These are phyloP conservation scores for Paracoccidioides lutzii DNA, from an alignment of 2,329 filamentous ascomycete species.

Conservation along the genomic window DNA sequence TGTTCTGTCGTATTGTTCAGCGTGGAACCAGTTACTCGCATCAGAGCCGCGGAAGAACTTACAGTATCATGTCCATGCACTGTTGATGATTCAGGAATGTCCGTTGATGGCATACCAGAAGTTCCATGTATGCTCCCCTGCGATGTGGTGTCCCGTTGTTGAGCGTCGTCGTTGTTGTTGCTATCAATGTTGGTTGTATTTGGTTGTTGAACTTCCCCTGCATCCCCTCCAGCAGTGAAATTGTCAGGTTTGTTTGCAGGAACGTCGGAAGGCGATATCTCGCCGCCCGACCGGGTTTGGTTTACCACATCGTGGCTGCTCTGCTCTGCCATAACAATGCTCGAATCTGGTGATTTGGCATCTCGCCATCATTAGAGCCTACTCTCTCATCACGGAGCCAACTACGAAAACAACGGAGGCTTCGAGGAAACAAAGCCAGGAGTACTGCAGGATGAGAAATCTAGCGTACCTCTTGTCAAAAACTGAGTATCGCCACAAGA, in stretches of 20 bases:
- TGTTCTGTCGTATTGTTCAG: not conserved
- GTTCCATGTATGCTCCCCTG: constrained; percentile 13
- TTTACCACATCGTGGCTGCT: constrained; percentile 59
- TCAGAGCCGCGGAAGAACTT: not conserved
- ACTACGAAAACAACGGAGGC: constrained; percentile 6
- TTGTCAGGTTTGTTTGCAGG: constrained; percentile 48
- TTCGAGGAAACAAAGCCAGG: not conserved
- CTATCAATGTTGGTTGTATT: constrained; percentile 17
- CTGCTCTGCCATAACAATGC: constrained; percentile 62
- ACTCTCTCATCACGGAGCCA: constrained; percentile 9
- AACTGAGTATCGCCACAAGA: constrained; percentile 31
- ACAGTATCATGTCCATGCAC: constrained; percentile 8
- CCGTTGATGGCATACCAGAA: constrained; percentile 11
- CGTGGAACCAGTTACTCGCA: not conserved
- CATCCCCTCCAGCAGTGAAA: constrained; percentile 39
- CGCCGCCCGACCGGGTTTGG: constrained; percentile 55
- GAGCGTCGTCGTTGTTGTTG: constrained; percentile 5
- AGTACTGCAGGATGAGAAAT: constrained; percentile 13
- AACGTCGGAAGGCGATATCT: constrained; percentile 51
- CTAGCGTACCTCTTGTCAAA: constrained; percentile 31
- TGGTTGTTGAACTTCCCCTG: constrained; percentile 25
- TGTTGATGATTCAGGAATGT: constrained; percentile 3
- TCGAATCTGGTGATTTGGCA: constrained; percentile 29
- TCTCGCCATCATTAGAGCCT: constrained; percentile 24
- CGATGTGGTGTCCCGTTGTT: constrained; percentile 15